Evolutionary conservation across 176 grass and related monocot genomes (phyloP), one percentile per base, ranked within the genome.

Genomic region (Carex myosuroides): DNA sequence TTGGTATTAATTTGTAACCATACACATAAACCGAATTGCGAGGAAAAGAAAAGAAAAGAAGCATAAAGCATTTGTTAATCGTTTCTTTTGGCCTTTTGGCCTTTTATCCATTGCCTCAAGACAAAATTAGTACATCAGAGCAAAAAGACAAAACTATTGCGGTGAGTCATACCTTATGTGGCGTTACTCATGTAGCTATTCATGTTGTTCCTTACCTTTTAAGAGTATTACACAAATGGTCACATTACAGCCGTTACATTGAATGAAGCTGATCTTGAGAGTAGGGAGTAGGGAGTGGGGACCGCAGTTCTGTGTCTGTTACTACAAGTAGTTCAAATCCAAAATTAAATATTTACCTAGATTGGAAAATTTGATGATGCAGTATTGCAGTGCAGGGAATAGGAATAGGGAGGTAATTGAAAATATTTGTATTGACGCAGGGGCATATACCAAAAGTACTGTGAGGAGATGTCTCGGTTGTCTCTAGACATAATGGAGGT

Each of bases 401-500:
- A 32, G 30, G 32, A 2, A 35, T 35, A 29, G 29, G 29, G 29
- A 29, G 29, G 29, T 29, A 29, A 29, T 29, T 29, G 29, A 29
- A 29, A 29, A 29, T 29, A 29, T 39, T 44, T 44, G 42, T 8
- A 44, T 44, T 44, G 42, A 61, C 60, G 4, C 87, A 94, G 93
- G 17, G 87, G 84, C 57, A 86, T 92, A 41, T 94, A 94, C 70
- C 84, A 57, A 0, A 71, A 87, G 0, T 97, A 97, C 90, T 97
- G 92, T 83, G 44, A 87, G 1, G 89, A 88, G 90, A 94, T 97
- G 94, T 92, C 85, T 74, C 83, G 89, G 0, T 82, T 97, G 61
- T 97, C 94, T 48, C 87, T 97, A 80, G 78, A 91, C 81, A 89
- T 97, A 29, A 94, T 94, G 94, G 92, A 92, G 94, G 79, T 94